Conservation (phyloP, 176 grass and related monocot genomes). For the Rhynchospora tenuis region DNA sequence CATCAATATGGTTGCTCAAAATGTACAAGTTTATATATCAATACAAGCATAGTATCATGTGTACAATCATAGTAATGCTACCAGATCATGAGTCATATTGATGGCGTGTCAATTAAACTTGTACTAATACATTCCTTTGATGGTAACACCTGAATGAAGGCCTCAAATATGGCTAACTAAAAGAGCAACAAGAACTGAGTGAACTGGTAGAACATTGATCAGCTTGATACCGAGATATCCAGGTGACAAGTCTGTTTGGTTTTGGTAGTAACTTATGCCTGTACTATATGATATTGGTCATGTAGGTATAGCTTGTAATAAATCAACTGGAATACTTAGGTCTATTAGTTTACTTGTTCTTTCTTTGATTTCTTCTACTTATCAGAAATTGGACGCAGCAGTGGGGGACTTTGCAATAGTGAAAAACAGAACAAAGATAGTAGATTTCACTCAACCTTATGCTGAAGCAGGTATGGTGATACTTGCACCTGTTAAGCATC, state of each 20-base stretch:
- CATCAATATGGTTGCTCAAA: slow-evolving; percentile 49
- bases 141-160: neutral
- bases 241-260: neutral
- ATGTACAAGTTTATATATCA: slow-evolving; percentile 24
- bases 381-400: slow-evolving; percentile 63
- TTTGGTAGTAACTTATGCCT: neutral
- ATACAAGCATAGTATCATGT: neutral
- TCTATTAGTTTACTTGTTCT: neutral
- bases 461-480: no score
- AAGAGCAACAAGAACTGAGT: neutral
- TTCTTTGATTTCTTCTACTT: neutral
- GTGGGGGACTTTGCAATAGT: slow-evolving; percentile 87
- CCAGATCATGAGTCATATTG: neutral
- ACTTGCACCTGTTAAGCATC: no score
- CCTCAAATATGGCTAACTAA: neutral
- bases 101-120: neutral
- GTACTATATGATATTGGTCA: neutral
- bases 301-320: neutral
- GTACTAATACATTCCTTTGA: neutral
- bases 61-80: neutral
- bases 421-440: slow-evolving; percentile 58
- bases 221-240: neutral
- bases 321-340: neutral
- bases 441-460: slow-evolving; percentile 79
- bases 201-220: no score